These are phyloP conservation scores for Chrysopogon serrulatus DNA, from an alignment of 176 grass and related monocot genomes.

Conservation along the genomic window DNA sequence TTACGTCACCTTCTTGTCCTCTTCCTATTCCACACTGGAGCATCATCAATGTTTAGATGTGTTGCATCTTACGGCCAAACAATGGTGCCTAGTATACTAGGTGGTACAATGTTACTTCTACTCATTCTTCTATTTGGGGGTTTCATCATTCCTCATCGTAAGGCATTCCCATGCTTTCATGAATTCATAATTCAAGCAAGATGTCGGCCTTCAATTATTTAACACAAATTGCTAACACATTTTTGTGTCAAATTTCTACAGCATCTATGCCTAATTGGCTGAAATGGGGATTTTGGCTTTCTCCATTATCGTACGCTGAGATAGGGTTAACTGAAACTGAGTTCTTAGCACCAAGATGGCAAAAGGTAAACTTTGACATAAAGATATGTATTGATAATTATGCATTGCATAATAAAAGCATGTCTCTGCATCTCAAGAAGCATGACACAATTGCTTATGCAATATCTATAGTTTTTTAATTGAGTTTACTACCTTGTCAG, in stretches of 20 bases:
- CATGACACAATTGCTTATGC: too few relatives aligned
- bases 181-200: neutral
- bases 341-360: conserved; percentile 76
- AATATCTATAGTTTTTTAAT: neutral
- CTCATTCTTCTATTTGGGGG: conserved; percentile 54
- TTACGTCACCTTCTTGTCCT: conserved; percentile 55
- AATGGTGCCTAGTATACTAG: neutral
- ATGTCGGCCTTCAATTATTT: neutral
- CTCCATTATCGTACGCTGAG: conserved; percentile 66
- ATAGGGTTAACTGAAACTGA: conserved; percentile 73
- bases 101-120: conserved; percentile 9
- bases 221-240: neutral
- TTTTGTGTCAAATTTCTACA: conserved; percentile 17
- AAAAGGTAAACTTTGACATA: conserved; percentile 38
- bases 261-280: conserved; percentile 65
- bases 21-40: conserved; percentile 40
- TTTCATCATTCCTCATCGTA: conserved; percentile 62
- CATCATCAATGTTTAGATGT: conserved; percentile 56
- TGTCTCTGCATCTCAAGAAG: neutral
- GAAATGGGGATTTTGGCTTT: conserved; percentile 83
- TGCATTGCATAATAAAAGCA: neutral
- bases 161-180: conserved; percentile 13
- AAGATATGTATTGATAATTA: neutral
- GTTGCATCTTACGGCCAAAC: conserved; percentile 49
- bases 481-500: neutral